Base-by-base conservation (phyloP, 2,329 filamentous ascomycete genomes). In the Capronia americana region DNA sequence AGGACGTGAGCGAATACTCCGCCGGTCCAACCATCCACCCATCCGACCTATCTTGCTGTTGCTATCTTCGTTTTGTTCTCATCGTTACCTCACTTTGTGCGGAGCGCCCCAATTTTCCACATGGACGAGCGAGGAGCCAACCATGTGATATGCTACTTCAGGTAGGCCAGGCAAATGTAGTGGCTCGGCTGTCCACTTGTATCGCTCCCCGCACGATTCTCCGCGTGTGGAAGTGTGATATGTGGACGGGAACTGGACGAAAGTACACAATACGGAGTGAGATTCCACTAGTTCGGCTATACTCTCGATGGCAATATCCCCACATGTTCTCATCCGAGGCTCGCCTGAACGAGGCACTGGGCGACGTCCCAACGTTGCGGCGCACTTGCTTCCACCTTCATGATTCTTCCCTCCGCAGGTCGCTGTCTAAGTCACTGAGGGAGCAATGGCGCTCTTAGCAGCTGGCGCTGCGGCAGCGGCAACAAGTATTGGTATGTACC, bases 401-500 rank as follows among this genome's bases (percentile, higher is more conserved):
- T 41, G 38, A 41, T 41, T 7, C 38, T 17, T 41, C 38, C 6
- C 17, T 41, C 14, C 38, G 38, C 5, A n/a, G 5, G 17, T 1
- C 38, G 4, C 38, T 41, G 14, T n/a, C 38, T 41, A 17, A n/a
- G 14, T 5, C 38, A 7, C 17, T 41, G 38, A n/a, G 14, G 14
- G 7, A 41, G 38, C 38, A n/a, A 65, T 65, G 63, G 56, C 57
- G 17, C 50, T 65, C 3, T 23, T 60, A 41, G 55, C 60, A 20
- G 64, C 67, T 51, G 71, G 71, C 32, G 72, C 73, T n/a, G 65
- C 69, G 17, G 71, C 73, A 20, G 75, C 69, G 17, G 71, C 73
- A 20, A 75, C 76, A 20, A 79, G 78, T 6, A 78, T 80, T 10
- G 83, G 85, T 51, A 82, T 83, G 20, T 91, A 92, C 71, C 78